phyloP scores from a whole-genome alignment of 73 alveolate species.

The Blepharisma japonicum region DNA sequence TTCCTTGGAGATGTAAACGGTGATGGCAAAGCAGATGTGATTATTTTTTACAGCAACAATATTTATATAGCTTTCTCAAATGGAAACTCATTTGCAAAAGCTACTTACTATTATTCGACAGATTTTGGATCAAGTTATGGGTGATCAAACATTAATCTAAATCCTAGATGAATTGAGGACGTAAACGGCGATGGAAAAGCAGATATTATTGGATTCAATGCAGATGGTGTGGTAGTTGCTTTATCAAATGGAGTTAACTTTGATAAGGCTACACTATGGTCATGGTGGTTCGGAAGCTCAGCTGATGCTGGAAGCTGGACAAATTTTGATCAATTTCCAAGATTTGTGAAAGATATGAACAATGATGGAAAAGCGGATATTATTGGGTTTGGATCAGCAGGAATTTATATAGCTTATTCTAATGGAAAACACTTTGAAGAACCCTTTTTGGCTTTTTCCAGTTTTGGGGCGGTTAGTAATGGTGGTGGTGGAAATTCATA shows the following conservation, averaged over 20 bases:
- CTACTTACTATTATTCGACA: not conserved
- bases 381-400: not conserved
- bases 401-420: not conserved
- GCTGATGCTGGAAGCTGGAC: not conserved
- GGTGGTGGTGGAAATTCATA: too few species aligned
- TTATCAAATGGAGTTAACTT: not conserved
- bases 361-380: not conserved
- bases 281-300: not conserved
- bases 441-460: too few species aligned
- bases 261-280: not conserved
- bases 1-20: conserved; percentile 4
- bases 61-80: not conserved
- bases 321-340: not conserved
- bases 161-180: not conserved
- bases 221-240: not conserved
- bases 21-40: not conserved
- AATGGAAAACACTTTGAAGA: not conserved
- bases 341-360: not conserved
- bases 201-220: not conserved
- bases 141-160: not conserved
- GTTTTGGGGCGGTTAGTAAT: too few species aligned
- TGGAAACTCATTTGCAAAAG: not conserved
- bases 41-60: not conserved
- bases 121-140: not conserved
- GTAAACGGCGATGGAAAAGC: not conserved